Percentiles rank a stretch among this genome's conserved stretches.
phyloP scores from a whole-genome alignment of 495 filamentous ascomycete genomes.

The Tuber indicum region DNA sequence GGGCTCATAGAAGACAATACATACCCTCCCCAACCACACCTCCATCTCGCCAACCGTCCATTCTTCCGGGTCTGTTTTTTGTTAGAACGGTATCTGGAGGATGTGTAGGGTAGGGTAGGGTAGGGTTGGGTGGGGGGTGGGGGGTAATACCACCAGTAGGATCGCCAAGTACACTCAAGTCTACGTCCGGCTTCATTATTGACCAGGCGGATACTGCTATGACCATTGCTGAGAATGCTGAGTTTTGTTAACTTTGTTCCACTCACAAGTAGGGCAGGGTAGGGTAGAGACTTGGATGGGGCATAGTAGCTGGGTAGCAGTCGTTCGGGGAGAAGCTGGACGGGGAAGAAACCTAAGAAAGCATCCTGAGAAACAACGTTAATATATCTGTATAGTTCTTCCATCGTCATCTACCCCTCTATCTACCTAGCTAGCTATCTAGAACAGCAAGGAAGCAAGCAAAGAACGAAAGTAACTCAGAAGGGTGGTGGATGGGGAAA shows the following conservation, averaged over 20 bases:
- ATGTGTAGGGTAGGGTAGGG: neutral
- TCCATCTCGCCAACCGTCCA: constrained; percentile 69
- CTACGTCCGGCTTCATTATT: constrained; percentile 67
- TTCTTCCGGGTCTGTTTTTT: constrained; percentile 53
- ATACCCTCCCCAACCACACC: constrained; percentile 69
- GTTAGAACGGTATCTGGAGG: constrained; percentile 16
- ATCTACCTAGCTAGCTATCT: neutral
- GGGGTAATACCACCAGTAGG: constrained; percentile 59
- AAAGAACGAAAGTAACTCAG: neutral
- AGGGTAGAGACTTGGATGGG: neutral
- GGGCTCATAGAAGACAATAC: constrained; percentile 38
- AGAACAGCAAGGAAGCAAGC: neutral
- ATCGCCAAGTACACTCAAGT: constrained; percentile 65
- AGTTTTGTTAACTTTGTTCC: constrained; percentile 26
- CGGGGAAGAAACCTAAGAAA: constrained; percentile 39
- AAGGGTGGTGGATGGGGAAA: constrained; percentile 14
- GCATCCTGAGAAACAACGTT: constrained; percentile 46
- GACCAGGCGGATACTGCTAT: constrained; percentile 75
- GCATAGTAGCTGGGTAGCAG: neutral
- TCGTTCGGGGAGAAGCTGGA: neutral
- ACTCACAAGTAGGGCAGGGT: neutral
- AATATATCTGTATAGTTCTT: constrained; percentile 22
- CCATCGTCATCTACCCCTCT: neutral
- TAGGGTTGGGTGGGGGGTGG: neutral
- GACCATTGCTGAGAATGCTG: constrained; percentile 74